Base-by-base conservation (phyloP, 148 eudicot genomes). In the Chenopodium berlandieri region DNA sequence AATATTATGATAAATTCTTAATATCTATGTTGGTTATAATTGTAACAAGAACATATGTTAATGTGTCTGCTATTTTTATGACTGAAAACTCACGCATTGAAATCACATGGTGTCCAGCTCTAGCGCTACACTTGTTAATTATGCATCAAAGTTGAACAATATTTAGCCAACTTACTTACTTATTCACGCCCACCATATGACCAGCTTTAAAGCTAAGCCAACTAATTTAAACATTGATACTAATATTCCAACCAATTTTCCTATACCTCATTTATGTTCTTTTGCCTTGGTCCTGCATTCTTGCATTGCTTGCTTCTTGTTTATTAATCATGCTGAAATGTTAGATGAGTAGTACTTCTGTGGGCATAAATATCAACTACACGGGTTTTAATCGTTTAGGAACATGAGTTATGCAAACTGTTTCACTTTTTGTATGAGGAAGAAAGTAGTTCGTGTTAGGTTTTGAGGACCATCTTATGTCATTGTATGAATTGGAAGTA, bases 201-300 rank as follows among this genome's bases (percentile, higher is more conserved):
- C 32, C 77, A 11, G 13, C 80, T 84, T 84, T 71, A 63, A 84
- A 84, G 86, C 77, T 77, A 84, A 84, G 83, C 37, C 54, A 54
- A 72, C 30, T 71, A 6, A 78, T 3, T 1, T 4, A 67, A 1
- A 67, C 37, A 27, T 10, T 11, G 6, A 67, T 13, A 27, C 19
- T 23, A 30, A n/a, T 48, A 50, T 3, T 58, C 78, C 40, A 31
- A 54, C 17, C 37, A 56, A 58, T 50, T 50, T 12, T 9, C 14
- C 16, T 50, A 9, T 12, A 50, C 14, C 54, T 50, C 54, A 50
- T 50, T 50, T 50, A 50, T 50, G 14, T 13, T 40, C 44, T 5
- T 40, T 40, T 9, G 54, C 14, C 54, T 4, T 2, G 54, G 12
- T 50, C 54, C 54, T 48, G 52, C 52, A 0, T 7, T 63, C 27